A percentile compares a stretch with the other conserved stretches of the same genome.
These are phyloP conservation scores for Leishmania major DNA, from an alignment of 208 protist species.

Conservation along the genomic window DNA sequence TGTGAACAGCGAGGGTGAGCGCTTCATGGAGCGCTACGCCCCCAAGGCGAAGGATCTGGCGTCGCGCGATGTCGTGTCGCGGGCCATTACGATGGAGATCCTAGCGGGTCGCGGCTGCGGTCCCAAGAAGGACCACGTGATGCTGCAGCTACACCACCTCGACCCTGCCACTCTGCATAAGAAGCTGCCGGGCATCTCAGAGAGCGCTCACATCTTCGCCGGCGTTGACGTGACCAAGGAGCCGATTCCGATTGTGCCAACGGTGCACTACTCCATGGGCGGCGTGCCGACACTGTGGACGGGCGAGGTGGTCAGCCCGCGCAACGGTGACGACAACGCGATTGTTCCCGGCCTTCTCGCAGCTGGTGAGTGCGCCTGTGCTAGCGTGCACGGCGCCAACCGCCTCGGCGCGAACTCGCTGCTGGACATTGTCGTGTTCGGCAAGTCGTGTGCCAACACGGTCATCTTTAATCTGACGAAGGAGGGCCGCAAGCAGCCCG, in stretches of 20 bases:
- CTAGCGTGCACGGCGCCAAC: constrained; percentile 99
- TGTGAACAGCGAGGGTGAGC: constrained; percentile 98
- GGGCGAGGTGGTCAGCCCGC: constrained; percentile 90
- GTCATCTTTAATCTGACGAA: constrained; percentile 94
- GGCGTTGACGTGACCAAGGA: constrained; percentile 99
- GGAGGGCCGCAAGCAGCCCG: constrained; percentile 86
- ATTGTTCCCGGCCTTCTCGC: constrained; percentile 97
- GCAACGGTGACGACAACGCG: constrained; percentile 90
- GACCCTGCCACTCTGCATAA: constrained; percentile 95
- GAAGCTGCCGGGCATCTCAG: constrained; percentile 98
- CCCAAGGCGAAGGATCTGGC: constrained; percentile 99
- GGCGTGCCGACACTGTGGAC: constrained; percentile 93
- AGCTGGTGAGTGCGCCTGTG: constrained; percentile 98
- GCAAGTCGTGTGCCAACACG: constrained; percentile 95
- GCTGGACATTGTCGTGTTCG: constrained; percentile 99
- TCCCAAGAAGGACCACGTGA: constrained; percentile 97
- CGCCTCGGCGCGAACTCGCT: constrained; percentile 99
- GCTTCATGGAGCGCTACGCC: constrained; percentile 99
- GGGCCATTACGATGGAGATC: constrained; percentile 99
- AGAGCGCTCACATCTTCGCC: constrained; percentile 99
- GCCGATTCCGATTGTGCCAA: constrained; percentile 99
- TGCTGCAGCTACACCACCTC: constrained; percentile 98
- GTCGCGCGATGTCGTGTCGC: constrained; percentile 98
- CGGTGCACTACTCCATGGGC: constrained; percentile 99
- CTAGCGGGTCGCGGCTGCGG: constrained; percentile 93